Evolutionary conservation across 2,329 filamentous ascomycete genomes (phyloP).

Genomic region (Scorias spongiosa): DNA sequence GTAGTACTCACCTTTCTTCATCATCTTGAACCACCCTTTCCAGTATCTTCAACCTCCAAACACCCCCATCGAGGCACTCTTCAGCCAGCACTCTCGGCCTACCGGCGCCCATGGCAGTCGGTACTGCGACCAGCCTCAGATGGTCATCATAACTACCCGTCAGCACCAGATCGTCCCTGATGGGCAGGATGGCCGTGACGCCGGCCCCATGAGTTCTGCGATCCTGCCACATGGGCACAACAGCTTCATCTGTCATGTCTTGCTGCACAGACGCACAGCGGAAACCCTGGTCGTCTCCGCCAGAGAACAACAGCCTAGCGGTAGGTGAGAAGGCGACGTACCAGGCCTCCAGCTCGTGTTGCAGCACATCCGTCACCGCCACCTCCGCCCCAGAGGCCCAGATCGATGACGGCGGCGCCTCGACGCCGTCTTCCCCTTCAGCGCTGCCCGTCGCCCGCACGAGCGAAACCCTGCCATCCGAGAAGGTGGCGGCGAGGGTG

Average conservation of each 20-base stretch:
- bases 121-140: slow-evolving; percentile 48
- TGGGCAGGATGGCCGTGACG: slow-evolving; percentile 70
- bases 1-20: background rate
- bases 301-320: slow-evolving; percentile 39
- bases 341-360: slow-evolving; percentile 56
- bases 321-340: slow-evolving; percentile 40
- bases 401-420: slow-evolving; percentile 9
- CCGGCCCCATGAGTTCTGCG: slow-evolving; percentile 59
- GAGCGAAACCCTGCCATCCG: slow-evolving; percentile 43
- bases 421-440: slow-evolving; percentile 24
- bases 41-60: slow-evolving; percentile 69
- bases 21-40: slow-evolving; percentile 6
- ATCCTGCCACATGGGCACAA: slow-evolving; percentile 27
- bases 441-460: slow-evolving; percentile 15
- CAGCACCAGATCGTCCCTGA: slow-evolving; percentile 48
- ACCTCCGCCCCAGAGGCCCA: slow-evolving; percentile 11
- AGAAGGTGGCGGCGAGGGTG: slow-evolving; percentile 55
- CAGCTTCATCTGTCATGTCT: background rate
- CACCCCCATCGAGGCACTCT: slow-evolving; percentile 56
- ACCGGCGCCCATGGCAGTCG: slow-evolving; percentile 11
- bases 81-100: slow-evolving; percentile 44
- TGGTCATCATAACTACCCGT: slow-evolving; percentile 89
- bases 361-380: slow-evolving; percentile 4
- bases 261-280: too few species aligned
- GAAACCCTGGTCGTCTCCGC: slow-evolving; percentile 53